Evolutionary conservation across 2,329 filamentous ascomycete genomes (phyloP).

Genomic region (Colletotrichum eremochloae): DNA sequence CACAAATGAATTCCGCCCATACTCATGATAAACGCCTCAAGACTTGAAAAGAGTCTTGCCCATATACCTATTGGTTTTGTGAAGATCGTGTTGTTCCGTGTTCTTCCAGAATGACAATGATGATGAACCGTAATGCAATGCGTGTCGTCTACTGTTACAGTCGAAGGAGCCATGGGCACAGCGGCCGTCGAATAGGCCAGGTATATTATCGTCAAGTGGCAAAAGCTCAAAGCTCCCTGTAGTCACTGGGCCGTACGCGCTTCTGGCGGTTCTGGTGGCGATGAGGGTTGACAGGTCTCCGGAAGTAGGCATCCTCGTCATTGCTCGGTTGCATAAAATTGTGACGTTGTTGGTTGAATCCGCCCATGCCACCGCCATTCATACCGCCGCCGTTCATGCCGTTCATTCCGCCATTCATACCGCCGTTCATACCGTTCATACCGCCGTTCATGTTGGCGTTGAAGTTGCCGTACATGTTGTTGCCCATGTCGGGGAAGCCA

Average conservation of each 20-base stretch:
- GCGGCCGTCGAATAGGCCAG: background rate
- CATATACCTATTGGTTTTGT: conserved; percentile 21
- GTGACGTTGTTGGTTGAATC: conserved; percentile 43
- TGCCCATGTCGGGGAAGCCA: conserved; percentile 49
- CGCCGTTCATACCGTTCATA: conserved; percentile 48
- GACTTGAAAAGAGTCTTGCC: conserved; percentile 24
- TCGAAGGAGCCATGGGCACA: conserved; percentile 5
- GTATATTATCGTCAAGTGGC: background rate
- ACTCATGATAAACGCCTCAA: conserved; percentile 29
- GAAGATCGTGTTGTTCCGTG: conserved; percentile 26
- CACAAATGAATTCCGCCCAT: conserved; percentile 11
- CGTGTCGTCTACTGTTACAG: conserved; percentile 36
- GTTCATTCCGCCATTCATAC: conserved; percentile 52
- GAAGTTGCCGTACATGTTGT: conserved; percentile 51
- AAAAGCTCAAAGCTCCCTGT: conserved; percentile 77
- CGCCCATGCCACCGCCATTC: conserved; percentile 46
- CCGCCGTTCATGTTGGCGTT: conserved; percentile 49
- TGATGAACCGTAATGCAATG: conserved; percentile 32
- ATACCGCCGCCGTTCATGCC: conserved; percentile 47
- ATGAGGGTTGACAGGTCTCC: conserved; percentile 95
- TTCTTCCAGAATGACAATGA: conserved; percentile 33
- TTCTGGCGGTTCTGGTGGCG: conserved; percentile 86
- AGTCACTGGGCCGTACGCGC: conserved; percentile 88
- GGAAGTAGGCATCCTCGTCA: conserved; percentile 93
- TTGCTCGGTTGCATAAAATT: conserved; percentile 68